phyloP scores from a whole-genome alignment of 2,329 filamentous ascomycete genomes.

The Exophiala bonariae region DNA sequence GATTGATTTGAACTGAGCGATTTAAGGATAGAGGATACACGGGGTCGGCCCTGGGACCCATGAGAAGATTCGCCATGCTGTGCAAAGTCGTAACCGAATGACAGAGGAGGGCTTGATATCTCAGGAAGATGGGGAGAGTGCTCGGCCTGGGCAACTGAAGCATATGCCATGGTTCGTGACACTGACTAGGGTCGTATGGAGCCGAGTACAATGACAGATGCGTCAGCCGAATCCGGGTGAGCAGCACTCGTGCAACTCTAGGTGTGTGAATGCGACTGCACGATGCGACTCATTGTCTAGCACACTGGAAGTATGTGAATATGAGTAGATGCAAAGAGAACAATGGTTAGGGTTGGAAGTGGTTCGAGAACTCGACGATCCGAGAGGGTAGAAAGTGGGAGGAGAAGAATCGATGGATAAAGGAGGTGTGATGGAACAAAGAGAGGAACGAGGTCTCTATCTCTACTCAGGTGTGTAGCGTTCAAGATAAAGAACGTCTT shows the following conservation, averaged over 20 bases:
- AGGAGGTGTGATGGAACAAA: too few species aligned
- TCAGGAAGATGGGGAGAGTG: slow-evolving; percentile 13
- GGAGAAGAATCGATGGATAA: too few species aligned
- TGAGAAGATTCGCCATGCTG: slow-evolving; percentile 11
- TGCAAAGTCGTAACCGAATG: slow-evolving; percentile 10
- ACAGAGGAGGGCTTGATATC: slow-evolving; percentile 16
- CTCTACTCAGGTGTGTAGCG: too few species aligned
- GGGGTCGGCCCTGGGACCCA: slow-evolving; percentile 5
- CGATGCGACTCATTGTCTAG: too few species aligned
- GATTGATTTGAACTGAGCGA: slow-evolving; percentile 37
- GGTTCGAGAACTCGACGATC: too few species aligned
- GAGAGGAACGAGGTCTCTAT: too few species aligned
- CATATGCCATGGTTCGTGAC: slow-evolving; percentile 19
- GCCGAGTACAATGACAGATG: slow-evolving; percentile 11
- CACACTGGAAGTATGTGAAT: too few species aligned
- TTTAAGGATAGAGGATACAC: slow-evolving; percentile 37
- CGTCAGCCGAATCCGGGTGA: slow-evolving; percentile 2
- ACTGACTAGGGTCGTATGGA: neutral
- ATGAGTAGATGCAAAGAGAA: too few species aligned
- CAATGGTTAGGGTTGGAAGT: too few species aligned
- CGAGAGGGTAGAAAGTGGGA: too few species aligned
- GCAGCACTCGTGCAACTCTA: neutral
- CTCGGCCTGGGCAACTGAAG: slow-evolving; percentile 22
- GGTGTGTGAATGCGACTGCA: too few species aligned
- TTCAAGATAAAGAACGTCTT: too few species aligned